These are phyloP conservation scores for Fistulifera pelliculosa DNA, from an alignment of 108 stramenopile species.

Conservation along the genomic window DNA sequence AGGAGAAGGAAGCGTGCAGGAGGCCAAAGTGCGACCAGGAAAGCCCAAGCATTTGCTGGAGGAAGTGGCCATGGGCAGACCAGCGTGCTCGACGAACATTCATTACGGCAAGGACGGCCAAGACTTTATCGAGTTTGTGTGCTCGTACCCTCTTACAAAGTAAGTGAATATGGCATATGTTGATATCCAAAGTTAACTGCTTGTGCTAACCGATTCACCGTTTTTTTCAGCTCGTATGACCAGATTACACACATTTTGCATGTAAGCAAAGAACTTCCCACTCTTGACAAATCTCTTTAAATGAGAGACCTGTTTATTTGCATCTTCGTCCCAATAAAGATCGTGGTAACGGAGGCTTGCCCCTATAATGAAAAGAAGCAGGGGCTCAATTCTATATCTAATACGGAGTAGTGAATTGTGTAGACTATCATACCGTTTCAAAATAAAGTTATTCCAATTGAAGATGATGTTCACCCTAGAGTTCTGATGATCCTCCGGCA, in stretches of 20 bases:
- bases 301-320: no score
- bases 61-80: constrained; percentile 39
- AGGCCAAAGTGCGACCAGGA: constrained; percentile 20
- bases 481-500: no score
- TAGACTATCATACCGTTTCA: no score
- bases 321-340: no score
- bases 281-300: constrained; percentile 1
- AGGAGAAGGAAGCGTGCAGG: constrained; percentile 31
- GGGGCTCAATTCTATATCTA: no score
- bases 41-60: constrained; percentile 35
- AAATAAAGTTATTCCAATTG: no score
- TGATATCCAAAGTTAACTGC: no score
- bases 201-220: background rate
- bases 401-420: no score
- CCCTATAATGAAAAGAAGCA: no score
- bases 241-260: constrained; percentile 52
- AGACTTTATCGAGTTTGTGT: constrained; percentile 63
- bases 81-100: constrained; percentile 47
- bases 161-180: no score
- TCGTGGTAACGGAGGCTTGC: no score
- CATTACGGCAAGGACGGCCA: constrained; percentile 57
- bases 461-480: no score
- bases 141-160: constrained; percentile 77
- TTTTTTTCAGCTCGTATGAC: constrained; percentile 25
- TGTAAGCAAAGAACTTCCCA: constrained; percentile 34